Percentiles rank a stretch among this genome's conserved stretches.
Evolutionary conservation across 2,329 filamentous ascomycete species (phyloP).

Genomic region (Juglanconis sp.): DNA sequence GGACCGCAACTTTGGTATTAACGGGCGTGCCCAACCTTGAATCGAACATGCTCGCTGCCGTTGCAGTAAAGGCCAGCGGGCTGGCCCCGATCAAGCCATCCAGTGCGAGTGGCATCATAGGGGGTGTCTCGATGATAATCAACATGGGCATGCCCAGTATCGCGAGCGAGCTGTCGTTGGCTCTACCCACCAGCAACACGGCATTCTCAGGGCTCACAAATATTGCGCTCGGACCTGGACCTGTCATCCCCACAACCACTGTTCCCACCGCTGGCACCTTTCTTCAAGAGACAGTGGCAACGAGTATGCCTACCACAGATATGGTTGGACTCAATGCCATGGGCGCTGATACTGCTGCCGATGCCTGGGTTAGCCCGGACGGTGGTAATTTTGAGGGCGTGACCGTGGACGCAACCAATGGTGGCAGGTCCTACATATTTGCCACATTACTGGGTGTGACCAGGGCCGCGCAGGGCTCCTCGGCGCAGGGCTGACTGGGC

Average conservation of each 20-base stretch:
- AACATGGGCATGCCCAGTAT: conserved; percentile 7
- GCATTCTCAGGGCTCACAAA: not conserved
- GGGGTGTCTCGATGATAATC: not conserved
- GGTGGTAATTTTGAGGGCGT: not conserved
- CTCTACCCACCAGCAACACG: not conserved
- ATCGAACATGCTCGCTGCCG: not conserved
- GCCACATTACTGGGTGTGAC: not conserved
- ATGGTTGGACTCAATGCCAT: not conserved
- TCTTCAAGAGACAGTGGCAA: not conserved
- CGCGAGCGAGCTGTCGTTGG: not conserved
- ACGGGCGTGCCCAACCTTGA: conserved; percentile 1
- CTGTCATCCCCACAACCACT: not conserved
- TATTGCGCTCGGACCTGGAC: not conserved
- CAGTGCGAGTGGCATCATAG: conserved; percentile 2
- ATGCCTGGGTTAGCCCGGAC: no score
- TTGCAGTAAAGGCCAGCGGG: not conserved
- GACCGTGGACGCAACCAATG: not conserved
- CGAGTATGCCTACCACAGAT: not conserved
- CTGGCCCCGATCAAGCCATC: not conserved
- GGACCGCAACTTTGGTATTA: not conserved
- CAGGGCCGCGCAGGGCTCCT: not conserved
- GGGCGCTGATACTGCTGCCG: not conserved
- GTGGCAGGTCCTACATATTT: not conserved
- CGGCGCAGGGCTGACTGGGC: conserved; percentile 1
- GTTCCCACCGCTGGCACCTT: not conserved